A percentile compares a stretch with the other conserved stretches of the same genome.
Conservation (phyloP, 2,329 filamentous ascomycete species). For the Corniculantispora saksenae region DNA sequence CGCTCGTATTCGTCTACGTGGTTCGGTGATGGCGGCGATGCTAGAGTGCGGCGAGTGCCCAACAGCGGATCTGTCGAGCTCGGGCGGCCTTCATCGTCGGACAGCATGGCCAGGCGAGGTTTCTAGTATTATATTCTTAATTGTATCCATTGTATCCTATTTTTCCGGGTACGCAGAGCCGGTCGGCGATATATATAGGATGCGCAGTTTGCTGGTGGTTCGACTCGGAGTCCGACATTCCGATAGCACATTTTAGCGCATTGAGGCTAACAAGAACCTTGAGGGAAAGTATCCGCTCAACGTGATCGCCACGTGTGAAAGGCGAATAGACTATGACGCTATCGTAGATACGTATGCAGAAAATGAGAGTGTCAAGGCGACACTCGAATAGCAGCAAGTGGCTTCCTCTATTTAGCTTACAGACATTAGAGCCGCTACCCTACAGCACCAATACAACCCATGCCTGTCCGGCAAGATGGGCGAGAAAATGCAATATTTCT, state of each 20-base stretch:
- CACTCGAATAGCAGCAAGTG: no score
- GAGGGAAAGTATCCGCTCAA: not conserved
- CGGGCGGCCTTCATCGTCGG: not conserved
- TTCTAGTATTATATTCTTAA: no score
- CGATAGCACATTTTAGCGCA: not conserved
- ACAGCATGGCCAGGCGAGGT: not conserved
- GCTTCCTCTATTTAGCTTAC: no score
- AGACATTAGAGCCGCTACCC: no score
- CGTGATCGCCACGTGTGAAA: not conserved
- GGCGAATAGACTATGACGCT: not conserved
- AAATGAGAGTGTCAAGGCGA: not conserved
- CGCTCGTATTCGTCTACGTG: not conserved
- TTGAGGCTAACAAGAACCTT: constrained; percentile 10
- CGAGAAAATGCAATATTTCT: no score
- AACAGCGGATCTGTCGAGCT: constrained; percentile 6
- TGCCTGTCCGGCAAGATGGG: no score
- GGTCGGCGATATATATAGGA: not conserved
- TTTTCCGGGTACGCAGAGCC: no score
- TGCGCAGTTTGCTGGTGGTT: constrained; percentile 10
- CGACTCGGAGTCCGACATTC: constrained; percentile 12
- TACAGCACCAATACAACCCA: no score
- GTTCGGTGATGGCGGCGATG: not conserved
- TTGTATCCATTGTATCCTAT: not conserved
- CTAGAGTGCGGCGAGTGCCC: not conserved
- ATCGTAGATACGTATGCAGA: not conserved